Base-by-base conservation (phyloP, 192 early-diverging fungal species). In the Podila verticillata region DNA sequence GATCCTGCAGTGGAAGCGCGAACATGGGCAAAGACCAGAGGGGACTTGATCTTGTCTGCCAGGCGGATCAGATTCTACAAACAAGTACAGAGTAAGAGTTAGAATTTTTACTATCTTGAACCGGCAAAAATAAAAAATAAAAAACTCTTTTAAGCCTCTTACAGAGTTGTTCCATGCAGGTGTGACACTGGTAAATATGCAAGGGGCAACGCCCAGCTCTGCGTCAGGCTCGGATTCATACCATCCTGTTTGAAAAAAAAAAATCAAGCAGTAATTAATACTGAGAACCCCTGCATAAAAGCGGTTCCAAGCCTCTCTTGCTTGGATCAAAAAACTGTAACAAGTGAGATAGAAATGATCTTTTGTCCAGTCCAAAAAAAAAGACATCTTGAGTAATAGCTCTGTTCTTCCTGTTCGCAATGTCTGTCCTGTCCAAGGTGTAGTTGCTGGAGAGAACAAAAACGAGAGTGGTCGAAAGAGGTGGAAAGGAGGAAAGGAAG, bases 151-250 rank as follows among this genome's bases (percentile, higher is more conserved):
- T 44, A 7, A 12, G 17, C 8, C 22, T n/a, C 51, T 54, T 54
- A 54, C 51, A 54, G 51, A 70, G 78, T 94, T 94, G 83, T 91
- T 92, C 93, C 93, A 94, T 7, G 93, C 93, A 15, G 93, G 93
- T 31, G 92, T 90, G 5, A 92, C 92, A 9, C 92, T 93, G 8
- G 93, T 93, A 70, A 94, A 94, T 61, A 94, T 93, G 82, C 93
- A 94, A 17, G 89, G 89, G 44, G 87, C 86, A 44, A 61, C 81
- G 12, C 65, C 79, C 5, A 74, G 48, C 36, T 87, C 83, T 31
- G 75, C 48, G 47, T 87, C 85, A 7, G 87, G 72, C 62, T 88
- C 80, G 48, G 84, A 87, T 70, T 94, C 90, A 79, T 92, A 90
- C 89, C 89, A 90, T 9, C 92, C 85, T 87, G 62, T 57, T 48